Evolutionary conservation across 148 eudicot genomes (phyloP), one percentile per base, ranked within the genome.

Genomic region (Arbutus unedo): DNA sequence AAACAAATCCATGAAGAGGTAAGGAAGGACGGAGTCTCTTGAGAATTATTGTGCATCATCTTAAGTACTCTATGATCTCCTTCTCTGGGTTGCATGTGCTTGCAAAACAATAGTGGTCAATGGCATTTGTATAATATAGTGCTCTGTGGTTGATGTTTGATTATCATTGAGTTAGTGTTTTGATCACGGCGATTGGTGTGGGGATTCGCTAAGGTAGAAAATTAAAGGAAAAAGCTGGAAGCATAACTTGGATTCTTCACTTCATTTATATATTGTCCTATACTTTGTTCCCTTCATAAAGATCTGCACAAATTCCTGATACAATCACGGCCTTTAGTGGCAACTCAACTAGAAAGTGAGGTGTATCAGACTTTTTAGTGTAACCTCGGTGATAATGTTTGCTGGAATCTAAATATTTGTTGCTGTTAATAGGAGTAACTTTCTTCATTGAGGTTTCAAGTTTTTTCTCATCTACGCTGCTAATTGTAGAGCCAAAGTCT

Each of bases 1-100:
- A 86, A 89, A 82, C 89, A 88, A 76, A 83, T 86, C 47, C 91
- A 87, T 31, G 99, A 94, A 80, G 99, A 96, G 97, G 99, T 96
- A 93, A 60, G 47, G 31, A 79, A 25, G 41, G 48, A 8, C 68
- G 82, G 45, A 2, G 4, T 48, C 13, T 8, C 21, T 73, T 56
- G 23, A 59, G 25, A 67, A 16, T 18, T 85, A 72, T 56, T 38
- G 16, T 6, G 21, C 18, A 19, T 54, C 71, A 41, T 53, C 45
- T 83, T 71, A 3, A 21, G 15, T 55, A 78, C 16, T n/a, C 0
- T 44, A 50, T 4, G 53, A 44, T 51, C 53, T 76, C 55, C 16
- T 2, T 15, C 54, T 15, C 16, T 45, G 23, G 45, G 50, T 45
- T 45, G 4, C 76, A 18, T 44, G 0, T 45, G 51, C 15, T 19